Evolutionary conservation across 177 flowering plant genomes (phyloP), one percentile per base, ranked within the genome.

Genomic region (Vitis hybrid): DNA sequence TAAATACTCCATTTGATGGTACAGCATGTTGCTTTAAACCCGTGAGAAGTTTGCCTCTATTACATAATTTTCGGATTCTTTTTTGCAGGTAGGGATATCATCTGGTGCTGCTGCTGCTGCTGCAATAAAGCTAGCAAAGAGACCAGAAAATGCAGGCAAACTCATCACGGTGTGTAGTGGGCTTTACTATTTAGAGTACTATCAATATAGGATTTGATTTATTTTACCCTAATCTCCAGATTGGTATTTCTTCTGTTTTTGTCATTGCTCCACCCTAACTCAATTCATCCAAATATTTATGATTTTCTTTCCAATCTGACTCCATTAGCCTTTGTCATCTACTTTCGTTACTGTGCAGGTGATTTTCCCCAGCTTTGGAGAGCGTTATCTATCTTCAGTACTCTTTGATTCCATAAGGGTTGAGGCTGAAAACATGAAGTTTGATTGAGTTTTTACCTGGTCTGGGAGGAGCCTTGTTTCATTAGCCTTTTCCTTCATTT

Each of bases 331-430:
- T 0, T 11, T 3, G 4, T 12, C n/a, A n/a, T n/a, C n/a, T 12
- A n/a, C 11, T 11, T 11, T 3, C 2, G 15, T 11, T 21, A 20
- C 48, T 54, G 10, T 74, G 66, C 76, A 86, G 90, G 90, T 73
- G 14, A 58, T 86, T 61, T 86, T 86, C 60, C 87, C 90, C 24
- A 86, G 90, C 72, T 84, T 84, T 49, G 86, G 81, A 13, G 88
- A 85, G 64, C 73, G 88, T 59, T 85, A 85, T 60, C 76, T 85
- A 32, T 84, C 90, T 3, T 79, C 90, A 18, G 85, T 81, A 60
- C 78, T 86, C 52, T 86, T 86, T 59, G 85, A 86, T 54, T 81
- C 88, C 0, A 79, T 80, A 58, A 77, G 85, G 51, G n/a, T 59
- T 41, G 87, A 84, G 70, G 86, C 84, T 11, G 87, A 79, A 76